A percentile compares a stretch with the other conserved stretches of the same genome.
Conservation (phyloP, 192 early-diverging fungal species). For the Dispira parvispora region DNA sequence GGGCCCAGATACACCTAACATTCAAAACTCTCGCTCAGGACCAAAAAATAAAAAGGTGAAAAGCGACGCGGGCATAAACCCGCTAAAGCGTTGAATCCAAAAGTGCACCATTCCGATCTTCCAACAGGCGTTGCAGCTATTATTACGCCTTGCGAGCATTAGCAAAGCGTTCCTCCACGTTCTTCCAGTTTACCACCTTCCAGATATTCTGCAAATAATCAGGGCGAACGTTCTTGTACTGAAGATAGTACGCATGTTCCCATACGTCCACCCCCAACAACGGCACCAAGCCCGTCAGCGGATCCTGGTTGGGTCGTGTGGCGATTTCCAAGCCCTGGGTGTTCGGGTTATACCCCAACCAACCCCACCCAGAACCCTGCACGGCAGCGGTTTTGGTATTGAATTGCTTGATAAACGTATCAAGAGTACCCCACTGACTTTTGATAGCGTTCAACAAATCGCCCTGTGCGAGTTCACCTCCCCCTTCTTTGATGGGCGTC, state of each 20-base stretch:
- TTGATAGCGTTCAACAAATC: conserved; percentile 57
- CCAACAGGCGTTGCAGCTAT: too few relatives aligned
- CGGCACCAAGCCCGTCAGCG: conserved; percentile 47
- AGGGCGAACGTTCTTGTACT: conserved; percentile 96
- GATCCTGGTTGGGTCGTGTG: conserved; percentile 79
- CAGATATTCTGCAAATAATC: conserved; percentile 91
- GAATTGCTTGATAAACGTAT: conserved; percentile 60
- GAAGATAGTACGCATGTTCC: conserved; percentile 95
- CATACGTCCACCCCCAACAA: conserved; percentile 87
- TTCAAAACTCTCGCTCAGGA: too few relatives aligned
- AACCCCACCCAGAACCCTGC: conserved; percentile 92
- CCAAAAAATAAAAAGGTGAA: too few relatives aligned
- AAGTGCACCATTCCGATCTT: too few relatives aligned
- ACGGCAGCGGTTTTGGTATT: conserved; percentile 65
- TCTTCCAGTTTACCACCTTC: conserved; percentile 97
- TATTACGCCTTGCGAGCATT: conserved; percentile 25
- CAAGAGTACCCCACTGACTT: conserved; percentile 66
- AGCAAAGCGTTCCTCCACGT: conserved; percentile 70
- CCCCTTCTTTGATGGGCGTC: conserved; percentile 59
- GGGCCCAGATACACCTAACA: too few relatives aligned
- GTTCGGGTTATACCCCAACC: conserved; percentile 78
- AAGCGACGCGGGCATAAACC: too few relatives aligned
- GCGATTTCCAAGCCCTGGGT: conserved; percentile 67
- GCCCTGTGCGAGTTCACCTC: conserved; percentile 45
- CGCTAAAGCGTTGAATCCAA: too few relatives aligned